Evolutionary conservation across 208 protist species (phyloP).

Genomic region (Perkinsela sp.): DNA sequence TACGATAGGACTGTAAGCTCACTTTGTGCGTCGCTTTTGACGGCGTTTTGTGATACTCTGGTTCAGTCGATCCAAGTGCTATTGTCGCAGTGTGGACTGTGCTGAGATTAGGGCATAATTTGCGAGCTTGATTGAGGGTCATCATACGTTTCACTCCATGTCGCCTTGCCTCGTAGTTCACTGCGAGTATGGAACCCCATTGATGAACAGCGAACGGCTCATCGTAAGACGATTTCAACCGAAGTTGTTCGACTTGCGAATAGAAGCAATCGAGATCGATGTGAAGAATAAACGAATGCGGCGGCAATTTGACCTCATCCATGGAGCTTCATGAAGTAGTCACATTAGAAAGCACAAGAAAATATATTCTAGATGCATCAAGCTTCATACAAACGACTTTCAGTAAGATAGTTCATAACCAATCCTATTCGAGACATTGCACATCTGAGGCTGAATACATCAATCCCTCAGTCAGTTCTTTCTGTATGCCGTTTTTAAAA

Average conservation of each 20-base stretch:
- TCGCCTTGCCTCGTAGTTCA: slow-evolving; percentile 48
- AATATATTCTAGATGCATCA: no score
- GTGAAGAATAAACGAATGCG: slow-evolving; percentile 38
- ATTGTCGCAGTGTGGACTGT: slow-evolving; percentile 18
- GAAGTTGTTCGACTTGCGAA: slow-evolving; percentile 49
- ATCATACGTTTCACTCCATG: slow-evolving; percentile 23
- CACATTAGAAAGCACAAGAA: no score
- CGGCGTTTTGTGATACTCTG: slow-evolving; percentile 19
- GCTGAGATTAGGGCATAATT: slow-evolving; percentile 1
- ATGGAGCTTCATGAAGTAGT: no score
- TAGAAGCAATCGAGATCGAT: slow-evolving; percentile 75
- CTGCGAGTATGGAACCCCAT: slow-evolving; percentile 44
- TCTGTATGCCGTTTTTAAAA: no score
- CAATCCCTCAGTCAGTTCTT: no score
- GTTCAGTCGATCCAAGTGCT: slow-evolving; percentile 13
- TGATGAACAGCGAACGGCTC: slow-evolving; percentile 24
- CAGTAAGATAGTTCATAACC: no score
- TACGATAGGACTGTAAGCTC: slow-evolving; percentile 41
- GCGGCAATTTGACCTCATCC: no score
- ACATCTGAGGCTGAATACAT: no score
- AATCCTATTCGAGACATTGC: no score
- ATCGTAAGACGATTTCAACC: slow-evolving; percentile 26
- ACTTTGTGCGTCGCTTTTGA: slow-evolving; percentile 26
- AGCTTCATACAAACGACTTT: no score
- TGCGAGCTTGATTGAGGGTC: background rate